Evolutionary conservation across 2,329 filamentous ascomycete species (phyloP).

Genomic region (Ambrosiella cleistominuta): DNA sequence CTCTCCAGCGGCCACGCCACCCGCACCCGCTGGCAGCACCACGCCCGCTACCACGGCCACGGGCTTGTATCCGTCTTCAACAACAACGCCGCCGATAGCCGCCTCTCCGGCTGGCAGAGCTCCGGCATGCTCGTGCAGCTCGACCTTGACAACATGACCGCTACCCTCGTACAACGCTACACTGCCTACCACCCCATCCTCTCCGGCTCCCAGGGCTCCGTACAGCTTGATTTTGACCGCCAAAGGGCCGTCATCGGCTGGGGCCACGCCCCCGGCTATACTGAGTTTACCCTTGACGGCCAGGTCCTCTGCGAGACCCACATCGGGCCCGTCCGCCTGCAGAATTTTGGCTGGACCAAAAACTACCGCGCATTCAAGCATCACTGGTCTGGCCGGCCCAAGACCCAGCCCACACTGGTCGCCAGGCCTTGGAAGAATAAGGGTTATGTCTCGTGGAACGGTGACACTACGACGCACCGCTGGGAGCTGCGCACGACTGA

Average conservation of each 20-base stretch:
- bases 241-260: constrained; percentile 39
- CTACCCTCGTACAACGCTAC: constrained; percentile 29
- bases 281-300: constrained; percentile 30
- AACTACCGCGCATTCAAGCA: constrained; percentile 38
- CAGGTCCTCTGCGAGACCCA: constrained; percentile 34
- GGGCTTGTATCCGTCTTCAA: constrained; percentile 36
- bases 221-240: constrained; percentile 32
- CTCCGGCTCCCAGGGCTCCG: constrained; percentile 31
- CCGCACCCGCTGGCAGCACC: constrained; percentile 33
- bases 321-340: constrained; percentile 23
- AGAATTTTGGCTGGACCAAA: constrained; percentile 22
- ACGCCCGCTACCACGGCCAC: constrained; percentile 29
- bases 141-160: constrained; percentile 28
- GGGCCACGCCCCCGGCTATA: constrained; percentile 32
- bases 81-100: constrained; percentile 30
- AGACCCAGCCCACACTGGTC: constrained; percentile 16
- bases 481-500: constrained; percentile 33
- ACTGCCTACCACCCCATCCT: constrained; percentile 30
- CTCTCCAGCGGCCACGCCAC: constrained; percentile 19
- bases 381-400: constrained; percentile 32
- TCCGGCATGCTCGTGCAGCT: constrained; percentile 31
- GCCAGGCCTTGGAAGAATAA: constrained; percentile 16
- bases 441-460: constrained; percentile 36
- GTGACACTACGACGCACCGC: constrained; percentile 26
- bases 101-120: constrained; percentile 23